Evolutionary conservation across 257 asterid genomes (phyloP).

Genomic region (Voacanga thouarsii): DNA sequence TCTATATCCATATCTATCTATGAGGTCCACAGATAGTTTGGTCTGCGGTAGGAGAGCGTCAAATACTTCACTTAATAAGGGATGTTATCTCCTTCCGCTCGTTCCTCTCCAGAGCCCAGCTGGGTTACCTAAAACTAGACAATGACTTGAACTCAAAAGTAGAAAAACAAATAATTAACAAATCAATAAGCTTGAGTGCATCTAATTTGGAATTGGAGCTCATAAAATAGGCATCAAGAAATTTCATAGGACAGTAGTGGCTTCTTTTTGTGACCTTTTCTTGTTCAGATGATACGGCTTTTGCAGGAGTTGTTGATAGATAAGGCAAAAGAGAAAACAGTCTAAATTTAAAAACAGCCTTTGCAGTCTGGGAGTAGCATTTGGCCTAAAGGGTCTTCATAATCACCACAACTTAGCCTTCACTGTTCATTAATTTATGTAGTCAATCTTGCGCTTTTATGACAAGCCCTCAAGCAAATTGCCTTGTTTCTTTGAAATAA

Average conservation of each 20-base stretch:
- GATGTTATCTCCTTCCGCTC: not conserved
- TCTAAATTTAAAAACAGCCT: not conserved
- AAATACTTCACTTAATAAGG: no score
- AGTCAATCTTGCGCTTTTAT: no score
- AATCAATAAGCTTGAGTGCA: no score
- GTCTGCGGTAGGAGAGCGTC: no score
- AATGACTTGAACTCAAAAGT: not conserved
- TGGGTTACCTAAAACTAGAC: not conserved
- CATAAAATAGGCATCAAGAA: not conserved
- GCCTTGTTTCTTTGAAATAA: no score
- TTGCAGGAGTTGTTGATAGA: not conserved
- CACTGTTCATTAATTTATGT: not conserved
- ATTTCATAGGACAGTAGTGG: not conserved
- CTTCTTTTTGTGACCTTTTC: not conserved
- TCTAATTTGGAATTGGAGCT: not conserved
- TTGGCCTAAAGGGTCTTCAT: not conserved
- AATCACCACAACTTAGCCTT: not conserved
- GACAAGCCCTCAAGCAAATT: no score
- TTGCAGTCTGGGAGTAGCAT: not conserved
- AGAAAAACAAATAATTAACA: no score
- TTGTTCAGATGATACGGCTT: no score
- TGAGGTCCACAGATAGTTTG: no score
- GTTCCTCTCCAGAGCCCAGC: not conserved
- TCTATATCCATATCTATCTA: no score
- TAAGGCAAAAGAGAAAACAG: not conserved